Percentiles rank a stretch among this genome's conserved stretches.
Evolutionary conservation across 2,329 filamentous ascomycete species (phyloP).

Genomic region (Diplodia seriata): DNA sequence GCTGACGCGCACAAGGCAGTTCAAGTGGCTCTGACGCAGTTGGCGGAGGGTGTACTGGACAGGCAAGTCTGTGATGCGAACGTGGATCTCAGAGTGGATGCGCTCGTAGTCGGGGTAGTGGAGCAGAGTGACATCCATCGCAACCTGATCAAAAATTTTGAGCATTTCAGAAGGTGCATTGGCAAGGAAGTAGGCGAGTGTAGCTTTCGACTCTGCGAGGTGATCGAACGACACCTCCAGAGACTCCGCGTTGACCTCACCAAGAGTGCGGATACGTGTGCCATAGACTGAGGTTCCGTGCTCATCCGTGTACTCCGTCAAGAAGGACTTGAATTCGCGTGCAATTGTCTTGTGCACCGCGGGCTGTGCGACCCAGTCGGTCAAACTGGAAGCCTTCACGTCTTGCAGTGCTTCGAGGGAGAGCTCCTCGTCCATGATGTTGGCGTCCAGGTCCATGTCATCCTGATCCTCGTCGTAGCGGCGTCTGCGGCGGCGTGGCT

Average conservation of each 20-base stretch:
- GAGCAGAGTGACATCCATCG: constrained; percentile 93
- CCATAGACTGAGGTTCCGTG: constrained; percentile 92
- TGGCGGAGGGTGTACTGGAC: constrained; percentile 95
- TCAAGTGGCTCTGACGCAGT: constrained; percentile 91
- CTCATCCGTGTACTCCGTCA: constrained; percentile 94
- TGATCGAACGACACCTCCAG: constrained; percentile 97
- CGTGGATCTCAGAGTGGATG: constrained; percentile 97
- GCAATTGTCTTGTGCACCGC: constrained; percentile 92
- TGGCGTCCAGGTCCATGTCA: constrained; percentile 84
- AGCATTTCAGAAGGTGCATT: constrained; percentile 96
- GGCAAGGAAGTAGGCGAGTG: constrained; percentile 92
- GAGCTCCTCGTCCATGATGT: constrained; percentile 95
- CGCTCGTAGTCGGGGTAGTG: constrained; percentile 98
- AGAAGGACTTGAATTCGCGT: constrained; percentile 94
- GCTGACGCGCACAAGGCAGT: constrained; percentile 91
- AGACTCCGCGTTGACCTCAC: constrained; percentile 95
- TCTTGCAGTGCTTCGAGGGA: constrained; percentile 90
- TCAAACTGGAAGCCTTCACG: constrained; percentile 90
- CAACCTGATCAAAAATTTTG: constrained; percentile 94
- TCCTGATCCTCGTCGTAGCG: constrained; percentile 94
- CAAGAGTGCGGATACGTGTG: constrained; percentile 90
- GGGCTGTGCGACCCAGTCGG: constrained; percentile 92
- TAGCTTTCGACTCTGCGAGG: constrained; percentile 86
- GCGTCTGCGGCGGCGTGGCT: constrained; percentile 83
- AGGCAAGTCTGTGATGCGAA: constrained; percentile 93